Base-by-base conservation (phyloP, 2,329 filamentous ascomycete species). In the Colletotrichum zoysiae region DNA sequence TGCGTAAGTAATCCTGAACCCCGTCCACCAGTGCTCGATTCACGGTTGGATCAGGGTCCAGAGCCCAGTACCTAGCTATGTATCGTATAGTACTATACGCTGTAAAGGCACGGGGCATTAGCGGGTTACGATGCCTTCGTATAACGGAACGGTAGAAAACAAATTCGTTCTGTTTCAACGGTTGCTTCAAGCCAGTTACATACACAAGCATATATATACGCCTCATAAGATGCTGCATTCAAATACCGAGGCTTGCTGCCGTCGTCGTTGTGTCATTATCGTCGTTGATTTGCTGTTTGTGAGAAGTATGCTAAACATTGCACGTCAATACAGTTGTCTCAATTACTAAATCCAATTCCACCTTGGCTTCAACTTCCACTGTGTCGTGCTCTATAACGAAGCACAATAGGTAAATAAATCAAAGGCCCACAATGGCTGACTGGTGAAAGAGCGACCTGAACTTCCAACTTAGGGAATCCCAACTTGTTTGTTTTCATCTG, bases 401-500 rank as follows among this genome's bases (percentile, higher is more conserved):
- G 8, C 48, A n/a, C 60, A 35, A 63, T 63, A 30, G 3, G 30
- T 5, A 23, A 12, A 23, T 12, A 46, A 62, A 53, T 30, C 60
- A n/a, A n/a, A 23, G 14, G n/a, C 16, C 14, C 1, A 57, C 35
- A 23, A n/a, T n/a, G 20, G 35, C 35, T 40, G 46, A 16, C 46
- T 18, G 46, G 16, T 62, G 46, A 38, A 26, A 12, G n/a, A 51
- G 38, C 12, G 46, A 51, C 51, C 18, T 62, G n/a, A 3, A 40
- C 16, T n/a, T 40, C 16, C 9, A 51, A 12, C 60, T 62, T 9
- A 40, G 14, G 33, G 60, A 51, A 53, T n/a, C 46, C 60, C 9
- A n/a, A 53, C 60, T 18, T 53, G 35, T 18, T 66, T 50, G 35
- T 18, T 66, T 50, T 20, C 33, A 40, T 33, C 38, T 23, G 38